Evolutionary conservation across 257 asterid species (phyloP), one percentile per base, ranked within the genome.

Genomic region (Coffea canephora): DNA sequence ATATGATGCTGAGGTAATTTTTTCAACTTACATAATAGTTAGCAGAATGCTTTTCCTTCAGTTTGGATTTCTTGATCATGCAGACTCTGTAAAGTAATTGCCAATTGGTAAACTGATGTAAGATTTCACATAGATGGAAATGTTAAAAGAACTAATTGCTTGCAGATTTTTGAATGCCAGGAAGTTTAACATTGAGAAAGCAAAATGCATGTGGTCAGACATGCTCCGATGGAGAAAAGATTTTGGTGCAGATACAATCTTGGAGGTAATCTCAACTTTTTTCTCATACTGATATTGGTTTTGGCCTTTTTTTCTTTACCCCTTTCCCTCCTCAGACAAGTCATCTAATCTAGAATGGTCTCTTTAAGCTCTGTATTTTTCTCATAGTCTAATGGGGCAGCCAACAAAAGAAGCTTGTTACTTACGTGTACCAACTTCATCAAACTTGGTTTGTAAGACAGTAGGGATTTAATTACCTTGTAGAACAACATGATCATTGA

Each of bases 151-250:
- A 43, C 80, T 57, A 74, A 55, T 45, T 81, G 25, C 68, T 75
- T 80, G 73, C 90, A 93, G 97, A 83, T 91, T 93, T 78, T 80
- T 93, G 73, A 93, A 87, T 88, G 97, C 97, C 76, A 88, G 97
- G 81, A 91, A 90, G 88, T 91, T 85, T 80, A 85, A 89, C 80
- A 82, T 86, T 77, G 86, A 81, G 48, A 89, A 86, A 75, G 89
- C 97, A 18, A 91, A 89, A 83, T 41, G 73, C 79, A 88, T 93
- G 97, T 93, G 97, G 97, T 92, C 86, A 66, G 85, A 87, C 85
- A 93, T 91, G 97, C 92, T 91, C 43, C 91, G 83, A 79, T 93
- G 97, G 97, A 90, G 97, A 80, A 82, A 77, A 76, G 87, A 80
- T 39, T 93, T 91, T 54, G 93, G 92, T 41, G 79, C 93, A 61